Evolutionary conservation across 257 asterid genomes (phyloP).

Genomic region (Capsicum baccatum): DNA sequence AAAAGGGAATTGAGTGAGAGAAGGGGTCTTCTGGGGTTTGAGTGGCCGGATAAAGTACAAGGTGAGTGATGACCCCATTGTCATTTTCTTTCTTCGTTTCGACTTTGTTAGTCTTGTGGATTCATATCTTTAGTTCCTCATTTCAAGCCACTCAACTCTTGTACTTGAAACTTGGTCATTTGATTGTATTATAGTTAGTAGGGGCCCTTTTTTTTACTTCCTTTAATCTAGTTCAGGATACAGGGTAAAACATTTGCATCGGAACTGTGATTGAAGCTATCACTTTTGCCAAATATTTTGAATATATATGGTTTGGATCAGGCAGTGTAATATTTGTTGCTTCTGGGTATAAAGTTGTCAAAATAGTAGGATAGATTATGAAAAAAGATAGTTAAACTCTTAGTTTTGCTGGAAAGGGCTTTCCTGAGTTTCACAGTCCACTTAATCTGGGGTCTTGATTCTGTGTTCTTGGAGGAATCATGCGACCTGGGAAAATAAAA

Average conservation of each 20-base stretch:
- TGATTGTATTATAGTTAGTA: neutral
- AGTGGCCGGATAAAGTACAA: neutral
- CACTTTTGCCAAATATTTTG: neutral
- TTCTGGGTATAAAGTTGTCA: neutral
- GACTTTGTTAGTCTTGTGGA: neutral
- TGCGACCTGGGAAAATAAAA: neutral
- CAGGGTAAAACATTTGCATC: neutral
- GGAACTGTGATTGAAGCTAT: neutral
- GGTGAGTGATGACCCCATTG: neutral
- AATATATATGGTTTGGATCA: neutral
- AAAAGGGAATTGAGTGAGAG: neutral
- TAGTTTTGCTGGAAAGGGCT: neutral
- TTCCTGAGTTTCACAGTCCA: neutral
- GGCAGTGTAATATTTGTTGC: neutral
- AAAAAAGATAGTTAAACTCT: neutral
- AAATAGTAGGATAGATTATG: neutral
- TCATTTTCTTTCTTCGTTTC: neutral
- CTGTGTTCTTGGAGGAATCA: neutral
- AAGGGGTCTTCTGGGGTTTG: neutral
- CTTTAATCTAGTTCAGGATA: neutral
- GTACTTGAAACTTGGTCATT: neutral
- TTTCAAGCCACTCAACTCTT: neutral
- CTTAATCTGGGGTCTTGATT: neutral
- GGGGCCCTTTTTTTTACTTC: neutral
- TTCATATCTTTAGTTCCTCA: neutral